Evolutionary conservation across 352 stramenopile genomes (phyloP), one percentile per base, ranked within the genome.

Genomic region (Peronospora tabacina): DNA sequence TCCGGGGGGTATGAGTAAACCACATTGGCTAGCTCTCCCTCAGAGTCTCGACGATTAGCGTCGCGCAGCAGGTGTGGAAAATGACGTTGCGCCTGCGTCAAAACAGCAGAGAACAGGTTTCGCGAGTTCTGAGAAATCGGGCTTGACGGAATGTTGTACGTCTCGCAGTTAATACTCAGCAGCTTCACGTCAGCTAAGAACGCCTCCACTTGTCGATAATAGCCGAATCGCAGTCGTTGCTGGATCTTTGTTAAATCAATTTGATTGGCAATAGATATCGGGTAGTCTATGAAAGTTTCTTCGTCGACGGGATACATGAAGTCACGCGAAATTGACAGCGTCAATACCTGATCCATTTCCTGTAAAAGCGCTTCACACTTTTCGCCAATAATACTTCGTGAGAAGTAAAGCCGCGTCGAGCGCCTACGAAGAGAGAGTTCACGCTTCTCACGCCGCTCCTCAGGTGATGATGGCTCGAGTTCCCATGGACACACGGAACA

Each of bases 171-270:
- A 8, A 64, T 40, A 12, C 63, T 72, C 33, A 95, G 53, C 16
- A 94, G 53, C 42, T 85, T 72, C 1, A 87, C 61, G 49, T 95
- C 85, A 7, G 78, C 66, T 28, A 91, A 58, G 36, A 94, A 83
- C 1, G 81, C 82, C 37, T 92, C 80, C 7, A 93, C 61, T 52
- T 95, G 85, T 7, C 85, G 81, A 41, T 94, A 95, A 51, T 91
- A 95, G 0, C 65, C 65, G 6, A 63, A 55, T 10, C 63, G 59
- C 11, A 95, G 43, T 13, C 85, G 78, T 32, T 75, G 61, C 10
- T 75, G 70, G 33, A 95, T 90, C 55, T 86, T 82, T 5, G 64
- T 83, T 26, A 95, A 55, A 52, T 95, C 83, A 30, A 95, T 85
- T 2, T 82, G 79, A 45, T 94, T 93, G 2, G 82, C 77, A 19